phyloP scores from a whole-genome alignment of 2,329 filamentous ascomycete species.

The Orbilia blumenaviensis region DNA sequence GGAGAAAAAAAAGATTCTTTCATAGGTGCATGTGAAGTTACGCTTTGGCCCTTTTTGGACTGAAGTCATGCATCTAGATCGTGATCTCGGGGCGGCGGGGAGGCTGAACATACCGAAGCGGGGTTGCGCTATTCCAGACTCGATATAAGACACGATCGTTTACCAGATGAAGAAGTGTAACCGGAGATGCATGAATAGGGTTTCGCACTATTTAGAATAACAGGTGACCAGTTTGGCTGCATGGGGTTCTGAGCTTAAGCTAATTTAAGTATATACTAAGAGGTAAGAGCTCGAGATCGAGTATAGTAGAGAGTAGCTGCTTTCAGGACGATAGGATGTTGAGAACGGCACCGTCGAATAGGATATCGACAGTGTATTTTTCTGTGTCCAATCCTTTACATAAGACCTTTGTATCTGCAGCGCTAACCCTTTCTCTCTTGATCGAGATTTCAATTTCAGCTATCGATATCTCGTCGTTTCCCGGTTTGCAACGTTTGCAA shows the following conservation, averaged over 20 bases:
- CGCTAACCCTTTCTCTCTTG: neutral
- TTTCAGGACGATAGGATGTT: too few species aligned
- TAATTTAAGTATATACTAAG: too few species aligned
- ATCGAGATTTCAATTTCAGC: neutral
- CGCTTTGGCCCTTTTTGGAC: slow-evolving; percentile 35
- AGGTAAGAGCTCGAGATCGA: too few species aligned
- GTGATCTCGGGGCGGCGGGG: slow-evolving; percentile 34
- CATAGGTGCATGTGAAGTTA: slow-evolving; percentile 11
- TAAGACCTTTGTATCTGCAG: neutral
- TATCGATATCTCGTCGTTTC: neutral
- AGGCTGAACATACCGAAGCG: slow-evolving; percentile 33
- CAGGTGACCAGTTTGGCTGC: neutral
- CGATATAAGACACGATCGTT: neutral
- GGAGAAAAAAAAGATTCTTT: neutral
- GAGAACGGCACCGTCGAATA: slow-evolving; percentile 20
- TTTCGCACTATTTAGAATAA: neutral
- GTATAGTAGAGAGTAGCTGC: too few species aligned
- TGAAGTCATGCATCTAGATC: slow-evolving; percentile 14
- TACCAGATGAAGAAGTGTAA: neutral
- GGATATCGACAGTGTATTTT: neutral
- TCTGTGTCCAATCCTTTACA: slow-evolving; percentile 1
- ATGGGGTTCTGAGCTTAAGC: neutral
- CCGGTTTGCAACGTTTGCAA: neutral
- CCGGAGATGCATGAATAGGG: neutral
- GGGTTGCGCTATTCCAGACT: slow-evolving; percentile 22